phyloP scores from a whole-genome alignment of 2,329 filamentous ascomycete genomes.

The Pseudopyrenochaeta lycopersici region DNA sequence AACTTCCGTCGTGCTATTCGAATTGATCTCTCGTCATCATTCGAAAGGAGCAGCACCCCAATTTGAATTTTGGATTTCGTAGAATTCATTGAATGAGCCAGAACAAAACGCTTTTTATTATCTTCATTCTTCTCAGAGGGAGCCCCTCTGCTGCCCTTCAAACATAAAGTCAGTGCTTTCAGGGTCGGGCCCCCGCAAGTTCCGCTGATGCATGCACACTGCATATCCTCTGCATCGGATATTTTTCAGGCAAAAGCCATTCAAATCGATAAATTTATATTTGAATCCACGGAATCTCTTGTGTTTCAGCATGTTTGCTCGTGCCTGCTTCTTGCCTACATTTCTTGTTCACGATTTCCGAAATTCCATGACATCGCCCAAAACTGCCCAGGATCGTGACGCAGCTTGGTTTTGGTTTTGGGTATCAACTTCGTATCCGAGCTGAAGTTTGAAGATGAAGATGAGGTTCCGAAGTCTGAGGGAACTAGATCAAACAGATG shows the following conservation, averaged over 20 bases:
- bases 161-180: neutral
- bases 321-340: neutral
- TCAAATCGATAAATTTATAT: neutral
- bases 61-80: no score
- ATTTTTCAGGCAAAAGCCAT: neutral
- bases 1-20: no score
- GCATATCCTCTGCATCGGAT: neutral
- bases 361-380: conserved; percentile 15
- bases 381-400: conserved; percentile 12
- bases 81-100: no score
- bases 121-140: neutral
- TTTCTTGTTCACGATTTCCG: neutral
- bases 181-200: neutral
- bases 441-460: conserved; percentile 10
- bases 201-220: neutral
- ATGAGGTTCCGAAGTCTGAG: conserved; percentile 46
- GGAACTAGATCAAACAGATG: conserved; percentile 50
- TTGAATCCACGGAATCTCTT: neutral
- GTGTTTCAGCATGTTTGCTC: conserved; percentile 8
- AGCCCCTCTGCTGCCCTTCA: neutral
- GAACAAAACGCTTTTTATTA: no score
- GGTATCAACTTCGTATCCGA: conserved; percentile 22
- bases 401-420: conserved; percentile 24
- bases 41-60: no score
- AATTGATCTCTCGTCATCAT: no score